Percentiles rank a stretch among this genome's conserved stretches.
Evolutionary conservation across 2,329 filamentous ascomycete genomes (phyloP).

Genomic region (Neopestalotiopsis sp.): DNA sequence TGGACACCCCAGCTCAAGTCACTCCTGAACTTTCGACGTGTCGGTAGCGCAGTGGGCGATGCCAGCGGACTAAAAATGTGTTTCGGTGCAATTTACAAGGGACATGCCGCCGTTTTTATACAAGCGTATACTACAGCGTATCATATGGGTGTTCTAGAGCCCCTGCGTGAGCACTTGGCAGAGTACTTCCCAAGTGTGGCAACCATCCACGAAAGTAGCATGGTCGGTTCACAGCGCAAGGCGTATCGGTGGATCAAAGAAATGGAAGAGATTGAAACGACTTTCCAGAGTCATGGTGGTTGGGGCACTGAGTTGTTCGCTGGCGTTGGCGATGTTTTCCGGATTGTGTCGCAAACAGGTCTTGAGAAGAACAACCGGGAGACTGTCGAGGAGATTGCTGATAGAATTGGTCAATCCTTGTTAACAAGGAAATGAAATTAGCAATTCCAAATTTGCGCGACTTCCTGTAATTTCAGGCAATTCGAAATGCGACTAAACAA

Average conservation of each 20-base stretch:
- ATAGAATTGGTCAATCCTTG: background rate
- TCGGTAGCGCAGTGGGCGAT: background rate
- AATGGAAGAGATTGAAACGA: background rate
- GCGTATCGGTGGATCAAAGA: slow-evolving; percentile 10
- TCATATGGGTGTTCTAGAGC: background rate
- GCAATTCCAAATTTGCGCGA: background rate
- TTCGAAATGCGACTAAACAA: too few species aligned
- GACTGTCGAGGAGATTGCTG: background rate
- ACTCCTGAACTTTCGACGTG: background rate
- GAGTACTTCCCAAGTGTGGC: background rate
- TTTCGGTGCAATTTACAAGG: slow-evolving; percentile 5
- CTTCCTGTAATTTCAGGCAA: background rate
- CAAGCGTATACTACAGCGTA: slow-evolving; percentile 3
- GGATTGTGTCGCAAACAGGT: background rate
- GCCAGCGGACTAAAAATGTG: slow-evolving; percentile 10
- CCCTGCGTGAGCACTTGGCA: background rate
- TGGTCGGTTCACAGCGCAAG: slow-evolving; percentile 8
- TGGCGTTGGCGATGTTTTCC: slow-evolving; percentile 8
- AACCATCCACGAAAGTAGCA: background rate
- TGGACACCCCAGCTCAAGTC: background rate
- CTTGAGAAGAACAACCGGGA: background rate
- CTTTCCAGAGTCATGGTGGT: background rate
- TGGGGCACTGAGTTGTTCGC: background rate
- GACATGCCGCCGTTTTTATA: background rate
- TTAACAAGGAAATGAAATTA: background rate